Evolutionary conservation across 2,329 filamentous ascomycete genomes (phyloP).

Genomic region (Scedosporium minutisporum): DNA sequence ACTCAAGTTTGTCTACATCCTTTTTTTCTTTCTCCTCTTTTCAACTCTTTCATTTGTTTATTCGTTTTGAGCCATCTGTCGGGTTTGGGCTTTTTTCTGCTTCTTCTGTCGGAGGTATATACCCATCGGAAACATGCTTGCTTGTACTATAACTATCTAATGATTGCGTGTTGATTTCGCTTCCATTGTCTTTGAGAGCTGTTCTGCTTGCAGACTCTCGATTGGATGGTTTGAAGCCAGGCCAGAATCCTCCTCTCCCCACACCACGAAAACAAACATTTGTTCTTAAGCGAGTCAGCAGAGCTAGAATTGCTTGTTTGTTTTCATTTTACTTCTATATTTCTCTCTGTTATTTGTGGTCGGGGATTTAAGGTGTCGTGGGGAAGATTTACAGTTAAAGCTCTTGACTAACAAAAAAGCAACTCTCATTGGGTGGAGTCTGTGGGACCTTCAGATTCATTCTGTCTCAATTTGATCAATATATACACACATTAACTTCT

Average conservation of each 20-base stretch:
- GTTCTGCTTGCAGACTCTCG: not conserved
- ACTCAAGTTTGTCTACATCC: not conserved
- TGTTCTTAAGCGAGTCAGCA: not conserved
- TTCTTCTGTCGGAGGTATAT: not conserved
- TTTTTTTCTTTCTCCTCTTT: not conserved
- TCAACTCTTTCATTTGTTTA: constrained; percentile 5
- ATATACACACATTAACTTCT: no score
- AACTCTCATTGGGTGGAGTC: not conserved
- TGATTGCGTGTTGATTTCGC: not conserved
- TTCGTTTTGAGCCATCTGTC: constrained; percentile 5
- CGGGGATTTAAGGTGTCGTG: not conserved
- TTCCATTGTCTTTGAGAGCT: not conserved
- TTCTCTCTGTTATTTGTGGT: not conserved
- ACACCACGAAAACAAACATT: not conserved
- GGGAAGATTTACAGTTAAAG: no score
- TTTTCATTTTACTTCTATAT: not conserved
- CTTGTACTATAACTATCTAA: no score
- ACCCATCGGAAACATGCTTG: no score
- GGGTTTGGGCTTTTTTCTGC: not conserved
- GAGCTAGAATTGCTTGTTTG: not conserved
- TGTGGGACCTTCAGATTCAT: no score
- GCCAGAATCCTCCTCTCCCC: not conserved
- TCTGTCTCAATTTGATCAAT: constrained; percentile 1
- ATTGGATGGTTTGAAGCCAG: no score
- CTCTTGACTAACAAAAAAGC: not conserved